Evolutionary conservation across 2,329 filamentous ascomycete species (phyloP).

Genomic region (Aspergillus calidoustus): DNA sequence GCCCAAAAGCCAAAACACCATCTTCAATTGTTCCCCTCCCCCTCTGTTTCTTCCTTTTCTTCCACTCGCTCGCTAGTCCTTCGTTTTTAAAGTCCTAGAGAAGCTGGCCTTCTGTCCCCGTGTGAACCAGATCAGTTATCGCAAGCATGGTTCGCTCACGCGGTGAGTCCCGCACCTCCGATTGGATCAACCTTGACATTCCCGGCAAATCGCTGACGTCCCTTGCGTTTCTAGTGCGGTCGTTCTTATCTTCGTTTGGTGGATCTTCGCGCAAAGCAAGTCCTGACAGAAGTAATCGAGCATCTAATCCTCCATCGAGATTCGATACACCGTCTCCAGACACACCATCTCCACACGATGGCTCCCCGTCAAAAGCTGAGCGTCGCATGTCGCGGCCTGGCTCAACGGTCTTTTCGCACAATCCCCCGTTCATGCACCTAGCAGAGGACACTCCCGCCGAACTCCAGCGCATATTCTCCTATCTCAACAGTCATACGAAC

Average conservation of each 20-base stretch:
- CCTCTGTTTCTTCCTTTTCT: conserved; percentile 14
- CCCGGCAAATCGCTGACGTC: conserved; percentile 19
- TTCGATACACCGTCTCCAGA: conserved; percentile 41
- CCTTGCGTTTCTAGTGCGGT: conserved; percentile 67
- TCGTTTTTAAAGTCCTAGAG: conserved; percentile 5
- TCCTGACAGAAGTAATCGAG: conserved; percentile 35
- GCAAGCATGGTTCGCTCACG: conserved; percentile 44
- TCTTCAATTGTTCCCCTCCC: conserved; percentile 8
- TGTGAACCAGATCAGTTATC: conserved; percentile 9
- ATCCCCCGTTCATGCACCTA: conserved; percentile 84
- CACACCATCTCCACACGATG: conserved; percentile 40
- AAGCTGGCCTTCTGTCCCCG: conserved; percentile 24
- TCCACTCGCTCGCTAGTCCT: conserved; percentile 8
- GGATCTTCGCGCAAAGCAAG: conserved; percentile 44
- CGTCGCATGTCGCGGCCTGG: conserved; percentile 64
- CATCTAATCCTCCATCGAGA: conserved; percentile 30
- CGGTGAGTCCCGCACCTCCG: conserved; percentile 34
- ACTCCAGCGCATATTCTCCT: conserved; percentile 90
- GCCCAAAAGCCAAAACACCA: conserved; percentile 12
- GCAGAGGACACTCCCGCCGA: conserved; percentile 86
- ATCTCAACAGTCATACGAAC: conserved; percentile 91
- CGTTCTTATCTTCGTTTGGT: conserved; percentile 73
- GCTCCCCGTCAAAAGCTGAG: conserved; percentile 51
- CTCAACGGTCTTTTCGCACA: conserved; percentile 85
- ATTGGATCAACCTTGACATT: background rate